A percentile compares a stretch with the other conserved stretches of the same genome.
These are phyloP conservation scores for Mortierella hygrophila DNA, from an alignment of 192 early-diverging fungal genomes.

Conservation along the genomic window DNA sequence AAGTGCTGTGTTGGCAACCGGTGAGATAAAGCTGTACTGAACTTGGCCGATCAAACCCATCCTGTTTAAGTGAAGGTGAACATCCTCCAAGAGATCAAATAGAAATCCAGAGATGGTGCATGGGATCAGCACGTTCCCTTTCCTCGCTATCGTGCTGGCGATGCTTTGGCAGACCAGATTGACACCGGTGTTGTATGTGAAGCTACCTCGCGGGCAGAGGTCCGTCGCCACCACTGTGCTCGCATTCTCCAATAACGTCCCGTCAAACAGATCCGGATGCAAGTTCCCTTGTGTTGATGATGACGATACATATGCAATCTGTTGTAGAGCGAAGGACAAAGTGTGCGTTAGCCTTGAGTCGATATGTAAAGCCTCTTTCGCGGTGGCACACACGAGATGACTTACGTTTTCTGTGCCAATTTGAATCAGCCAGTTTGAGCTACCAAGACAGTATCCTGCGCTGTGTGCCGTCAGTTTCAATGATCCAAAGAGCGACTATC, in stretches of 20 bases:
- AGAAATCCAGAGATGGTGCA: constrained; percentile 77
- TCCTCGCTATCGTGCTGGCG: constrained; percentile 35
- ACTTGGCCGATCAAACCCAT: constrained; percentile 69
- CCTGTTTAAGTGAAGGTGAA: constrained; percentile 67
- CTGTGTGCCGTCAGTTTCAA: constrained; percentile 71
- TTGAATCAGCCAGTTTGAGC: constrained; percentile 81
- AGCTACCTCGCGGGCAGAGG: constrained; percentile 46
- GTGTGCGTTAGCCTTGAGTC: background rate
- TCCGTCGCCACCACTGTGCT: constrained; percentile 60
- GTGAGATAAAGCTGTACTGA: constrained; percentile 79
- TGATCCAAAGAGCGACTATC: constrained; percentile 52
- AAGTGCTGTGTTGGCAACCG: constrained; percentile 80
- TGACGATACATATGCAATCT: constrained; percentile 61
- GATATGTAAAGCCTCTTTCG: background rate
- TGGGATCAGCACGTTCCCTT: constrained; percentile 79
- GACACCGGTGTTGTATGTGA: constrained; percentile 47
- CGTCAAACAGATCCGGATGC: constrained; percentile 66
- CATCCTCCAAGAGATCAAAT: constrained; percentile 78
- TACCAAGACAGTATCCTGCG: constrained; percentile 80
- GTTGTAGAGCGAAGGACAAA: background rate
- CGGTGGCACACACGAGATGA: background rate
- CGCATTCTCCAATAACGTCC: constrained; percentile 55
- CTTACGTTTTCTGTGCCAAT: constrained; percentile 67
- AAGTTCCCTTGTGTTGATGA: constrained; percentile 58
- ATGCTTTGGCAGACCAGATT: constrained; percentile 56